Conservation (phyloP, 129 eudicot species). For the Ambrosia trifida region DNA sequence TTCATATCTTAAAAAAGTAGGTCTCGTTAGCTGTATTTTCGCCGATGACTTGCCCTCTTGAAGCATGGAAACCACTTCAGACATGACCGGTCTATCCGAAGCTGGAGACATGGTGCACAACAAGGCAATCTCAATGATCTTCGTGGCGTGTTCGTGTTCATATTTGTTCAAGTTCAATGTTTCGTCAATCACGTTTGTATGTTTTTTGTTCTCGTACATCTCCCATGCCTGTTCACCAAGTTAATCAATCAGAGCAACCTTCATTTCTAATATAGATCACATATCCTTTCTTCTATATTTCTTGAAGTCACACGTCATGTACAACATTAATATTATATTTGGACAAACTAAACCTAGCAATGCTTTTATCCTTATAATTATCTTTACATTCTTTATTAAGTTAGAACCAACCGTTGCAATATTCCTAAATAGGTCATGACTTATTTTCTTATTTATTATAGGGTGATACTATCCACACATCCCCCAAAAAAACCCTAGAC, state of each 20-base stretch:
- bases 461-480: too few relatives aligned
- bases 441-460: neutral
- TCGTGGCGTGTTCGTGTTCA: conserved; percentile 50
- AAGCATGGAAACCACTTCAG: conserved; percentile 60
- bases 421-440: too few relatives aligned
- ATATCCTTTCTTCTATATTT: neutral
- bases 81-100: conserved; percentile 64
- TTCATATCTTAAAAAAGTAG: conserved; percentile 21
- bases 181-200: conserved; percentile 43
- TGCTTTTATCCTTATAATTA: too few relatives aligned
- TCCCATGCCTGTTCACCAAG: conserved; percentile 6
- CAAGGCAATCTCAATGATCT: conserved; percentile 58
- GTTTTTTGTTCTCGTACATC: conserved; percentile 12
- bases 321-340: too few relatives aligned
- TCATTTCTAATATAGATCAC: neutral
- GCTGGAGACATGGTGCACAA: conserved; percentile 64
- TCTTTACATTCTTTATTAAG: too few relatives aligned
- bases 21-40: conserved; percentile 33
- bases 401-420: too few relatives aligned
- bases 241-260: neutral
- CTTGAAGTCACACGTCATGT: too few relatives aligned
- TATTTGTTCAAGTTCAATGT: conserved; percentile 40
- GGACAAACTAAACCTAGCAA: too few relatives aligned
- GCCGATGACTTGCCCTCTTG: conserved; percentile 40
- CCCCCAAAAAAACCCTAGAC: too few relatives aligned